Conservation (phyloP, 257 asterid genomes). For the Asclepias syriaca region DNA sequence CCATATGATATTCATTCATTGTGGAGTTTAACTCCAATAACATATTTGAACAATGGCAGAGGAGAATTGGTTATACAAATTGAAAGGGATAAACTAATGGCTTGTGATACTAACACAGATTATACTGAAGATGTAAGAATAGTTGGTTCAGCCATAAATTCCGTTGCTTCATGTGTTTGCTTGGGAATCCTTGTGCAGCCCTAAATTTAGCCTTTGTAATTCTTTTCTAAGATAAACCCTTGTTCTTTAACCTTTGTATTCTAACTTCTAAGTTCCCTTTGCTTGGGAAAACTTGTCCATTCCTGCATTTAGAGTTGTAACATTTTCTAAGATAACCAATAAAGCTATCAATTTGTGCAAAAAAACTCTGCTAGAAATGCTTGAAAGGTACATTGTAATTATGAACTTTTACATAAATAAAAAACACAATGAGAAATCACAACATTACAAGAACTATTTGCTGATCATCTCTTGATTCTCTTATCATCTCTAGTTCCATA, state of each 20-base stretch:
- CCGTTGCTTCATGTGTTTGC: not conserved
- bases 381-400: not conserved
- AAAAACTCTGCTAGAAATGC: not conserved
- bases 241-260: not conserved
- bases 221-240: too few species aligned
- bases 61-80: not conserved
- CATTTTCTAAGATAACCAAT: too few species aligned
- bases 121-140: not conserved
- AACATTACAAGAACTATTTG: not conserved
- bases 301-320: too few species aligned
- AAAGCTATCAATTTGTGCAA: not conserved
- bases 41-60: not conserved
- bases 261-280: too few species aligned
- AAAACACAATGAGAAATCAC: too few species aligned
- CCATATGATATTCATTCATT: not conserved
- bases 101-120: not conserved
- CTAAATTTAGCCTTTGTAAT: not conserved
- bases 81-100: not conserved
- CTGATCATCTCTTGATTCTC: not conserved
- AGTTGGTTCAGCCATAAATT: not conserved
- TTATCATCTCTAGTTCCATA: not conserved
- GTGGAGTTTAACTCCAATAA: not conserved
- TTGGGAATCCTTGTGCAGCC: not conserved
- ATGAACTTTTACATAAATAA: not conserved
- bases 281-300: not conserved